These are phyloP conservation scores for Aspergillus udagawae DNA, from an alignment of 2,329 filamentous ascomycete species.

Conservation along the genomic window DNA sequence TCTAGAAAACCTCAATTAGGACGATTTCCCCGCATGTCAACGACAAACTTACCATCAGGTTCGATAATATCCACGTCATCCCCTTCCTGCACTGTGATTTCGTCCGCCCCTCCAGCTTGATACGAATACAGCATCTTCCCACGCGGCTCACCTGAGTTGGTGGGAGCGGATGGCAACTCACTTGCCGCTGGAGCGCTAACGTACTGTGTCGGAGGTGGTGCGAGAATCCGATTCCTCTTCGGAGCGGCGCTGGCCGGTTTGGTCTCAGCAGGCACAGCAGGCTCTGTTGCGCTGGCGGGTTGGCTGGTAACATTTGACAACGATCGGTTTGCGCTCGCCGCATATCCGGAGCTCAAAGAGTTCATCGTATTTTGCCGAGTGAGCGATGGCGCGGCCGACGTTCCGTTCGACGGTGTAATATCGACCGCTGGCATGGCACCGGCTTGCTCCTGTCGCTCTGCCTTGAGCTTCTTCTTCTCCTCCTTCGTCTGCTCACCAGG, in stretches of 20 bases:
- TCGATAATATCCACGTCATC: slow-evolving; percentile 74
- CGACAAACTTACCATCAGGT: slow-evolving; percentile 72
- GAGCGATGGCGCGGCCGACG: slow-evolving; percentile 62
- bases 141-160: slow-evolving; percentile 53
- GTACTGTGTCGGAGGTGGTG: slow-evolving; percentile 81
- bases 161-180: slow-evolving; percentile 29
- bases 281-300: slow-evolving; percentile 47
- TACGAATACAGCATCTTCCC: slow-evolving; percentile 91
- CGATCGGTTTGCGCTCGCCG: slow-evolving; percentile 71
- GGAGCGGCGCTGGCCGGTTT: slow-evolving; percentile 19
- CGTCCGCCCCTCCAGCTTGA: slow-evolving; percentile 73
- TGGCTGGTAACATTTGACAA: slow-evolving; percentile 57
- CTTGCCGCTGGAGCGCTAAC: slow-evolving; percentile 60
- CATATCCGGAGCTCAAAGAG: slow-evolving; percentile 83
- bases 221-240: slow-evolving; percentile 70
- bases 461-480: slow-evolving; percentile 89
- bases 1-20: slow-evolving; percentile 49
- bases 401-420: slow-evolving; percentile 28
- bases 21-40: background rate
- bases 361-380: slow-evolving; percentile 84
- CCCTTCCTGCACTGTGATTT: slow-evolving; percentile 75
- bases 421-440: slow-evolving; percentile 50
- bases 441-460: slow-evolving; percentile 74
- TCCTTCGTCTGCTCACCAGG: slow-evolving; percentile 92
- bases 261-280: slow-evolving; percentile 34